Evolutionary conservation across 306 rosid species (phyloP), one percentile per base, ranked within the genome.

Genomic region (Cucurbita moschata): DNA sequence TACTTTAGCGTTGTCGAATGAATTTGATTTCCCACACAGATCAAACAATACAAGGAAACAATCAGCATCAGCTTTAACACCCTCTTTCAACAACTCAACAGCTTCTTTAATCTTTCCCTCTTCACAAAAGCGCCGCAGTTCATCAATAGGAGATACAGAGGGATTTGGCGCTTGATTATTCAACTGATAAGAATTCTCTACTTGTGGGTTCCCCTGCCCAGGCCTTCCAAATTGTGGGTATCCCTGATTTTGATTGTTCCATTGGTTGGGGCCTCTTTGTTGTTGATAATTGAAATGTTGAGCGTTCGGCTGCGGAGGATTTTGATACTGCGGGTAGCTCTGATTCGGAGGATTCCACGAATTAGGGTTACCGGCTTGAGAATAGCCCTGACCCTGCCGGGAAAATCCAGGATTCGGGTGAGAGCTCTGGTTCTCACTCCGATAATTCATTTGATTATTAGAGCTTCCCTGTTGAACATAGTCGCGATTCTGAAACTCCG

Each of bases 101-200:
- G 89, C 96, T 58, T 90, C 96, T 66, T 88, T 85, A 64, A 83
- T 75, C 84, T 86, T 89, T 42, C 96, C 91, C 75, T 84, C 86
- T 59, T 75, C 75, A 76, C 96, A 92, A 78, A 92, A 40, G 51
- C 79, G 73, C 46, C 55, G 69, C 80, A 92, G 79, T 64, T 89
- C 95, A n/a, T 50, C 77, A 58, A 79, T 71, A 0, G 91, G 82
- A 46, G 88, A 81, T 0, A 83, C 80, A 0, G 65, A 52, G 14
- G 81, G 53, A 60, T 54, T 77, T 0, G 79, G 58, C 8, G 82
- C 49, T 68, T 82, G 89, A 9, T 72, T 76, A 75, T 42, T 76
- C 78, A 72, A 59, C 60, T 74, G 79, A 26, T 73, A 60, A 68
- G 78, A 71, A 21, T 47, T 44, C 53, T 81, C 73, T 14, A 53